Base-by-base conservation (phyloP, 495 filamentous ascomycete genomes). In the Penicillium maclennaniae region DNA sequence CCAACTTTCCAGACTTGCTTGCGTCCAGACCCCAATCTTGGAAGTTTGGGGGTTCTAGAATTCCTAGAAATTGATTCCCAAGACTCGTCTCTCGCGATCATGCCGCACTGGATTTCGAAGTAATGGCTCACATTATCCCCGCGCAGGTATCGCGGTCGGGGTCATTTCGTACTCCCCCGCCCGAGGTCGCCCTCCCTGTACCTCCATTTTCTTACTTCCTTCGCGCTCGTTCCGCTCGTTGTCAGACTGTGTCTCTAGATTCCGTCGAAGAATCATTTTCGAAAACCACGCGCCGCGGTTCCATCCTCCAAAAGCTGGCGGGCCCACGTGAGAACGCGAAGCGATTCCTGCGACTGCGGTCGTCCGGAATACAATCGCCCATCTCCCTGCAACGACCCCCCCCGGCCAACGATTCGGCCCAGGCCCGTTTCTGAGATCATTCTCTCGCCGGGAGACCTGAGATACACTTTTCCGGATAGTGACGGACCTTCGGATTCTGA, bases 281-380 rank as follows among this genome's bases (percentile, higher is more conserved):
- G 19, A 68, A 64, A 49, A 57, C 58, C 26, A 52, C 42, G 58
- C 69, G 66, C 36, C 63, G 70, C 49, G 58, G 55, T 28, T 69
- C 69, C 6, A 56, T 75, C 20, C 48, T 76, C 39, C 65, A 51
- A 64, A 78, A 73, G 61, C 65, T 79, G 69, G 73, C 72, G 61
- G 67, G 70, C 23, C 71, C 76, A 61, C 72, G 74, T 49, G 75
- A 79, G 53, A 76, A 73, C 69, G 74, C 75, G 56, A 74, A 75
- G 69, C 74, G 74, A 47, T 61, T 78, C 60, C 69, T 80, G 65
- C 74, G 74, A 62, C 56, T 75, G 54, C 69, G 70, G 45, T 62
- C 69, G 27, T 59, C 69, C 42, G 51, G 60, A 42, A 46, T 68
- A 31, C 52, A 55, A 16, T 60, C 65, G 48, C 48, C 62, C 27